A percentile compares a stretch with the other conserved stretches of the same genome.
Evolutionary conservation across 2,329 filamentous ascomycete species (phyloP).

Genomic region (Anthostomella pinea): DNA sequence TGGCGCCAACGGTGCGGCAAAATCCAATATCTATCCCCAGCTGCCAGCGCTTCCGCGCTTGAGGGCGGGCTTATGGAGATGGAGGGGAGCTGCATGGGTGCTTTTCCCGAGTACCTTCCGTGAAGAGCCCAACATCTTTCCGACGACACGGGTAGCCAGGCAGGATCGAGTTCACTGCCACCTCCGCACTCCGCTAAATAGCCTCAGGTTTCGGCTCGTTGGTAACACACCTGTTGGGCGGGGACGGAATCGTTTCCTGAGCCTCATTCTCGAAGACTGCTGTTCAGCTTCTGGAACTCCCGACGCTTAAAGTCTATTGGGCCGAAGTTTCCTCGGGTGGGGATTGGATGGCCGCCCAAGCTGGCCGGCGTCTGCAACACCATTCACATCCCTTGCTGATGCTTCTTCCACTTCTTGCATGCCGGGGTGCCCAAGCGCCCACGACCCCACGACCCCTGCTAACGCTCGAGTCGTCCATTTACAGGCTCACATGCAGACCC

Average conservation of each 20-base stretch:
- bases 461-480: neutral
- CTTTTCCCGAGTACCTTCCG: no score
- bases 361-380: constrained; percentile 33
- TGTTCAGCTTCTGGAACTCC: no score
- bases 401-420: constrained; percentile 12
- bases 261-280: no score
- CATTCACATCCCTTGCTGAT: constrained; percentile 19
- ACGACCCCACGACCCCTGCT: constrained; percentile 9
- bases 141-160: no score
- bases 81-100: no score
- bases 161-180: neutral
- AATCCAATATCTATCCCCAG: constrained; percentile 2
- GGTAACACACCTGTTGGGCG: no score
- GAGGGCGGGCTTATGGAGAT: no score
- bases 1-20: constrained; percentile 13
- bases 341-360: constrained; percentile 17
- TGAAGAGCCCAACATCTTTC: no score
- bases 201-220: neutral
- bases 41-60: no score
- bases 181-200: constrained; percentile 1
- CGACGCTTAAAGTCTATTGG: constrained; percentile 10
- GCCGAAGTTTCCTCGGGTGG: constrained; percentile 12
- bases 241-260: no score
- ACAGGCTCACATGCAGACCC: no score
- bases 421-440: constrained; percentile 14